Conservation (phyloP, 2,329 filamentous ascomycete species). For the Exophiala xenobiotica region DNA sequence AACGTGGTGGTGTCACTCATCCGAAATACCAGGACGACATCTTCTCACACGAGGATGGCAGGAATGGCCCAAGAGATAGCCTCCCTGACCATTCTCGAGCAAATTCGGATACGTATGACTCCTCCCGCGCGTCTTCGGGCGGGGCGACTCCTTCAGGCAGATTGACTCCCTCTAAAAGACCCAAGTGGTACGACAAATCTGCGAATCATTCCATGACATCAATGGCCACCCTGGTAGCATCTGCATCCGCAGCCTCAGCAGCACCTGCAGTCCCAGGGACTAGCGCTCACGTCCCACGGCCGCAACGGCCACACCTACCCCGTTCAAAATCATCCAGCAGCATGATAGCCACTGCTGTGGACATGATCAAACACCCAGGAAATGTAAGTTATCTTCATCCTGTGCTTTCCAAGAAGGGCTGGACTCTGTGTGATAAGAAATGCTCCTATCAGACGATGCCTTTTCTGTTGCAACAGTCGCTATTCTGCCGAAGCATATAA, state of each 20-base stretch:
- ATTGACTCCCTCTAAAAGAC: constrained; percentile 27
- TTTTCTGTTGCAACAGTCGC: neutral
- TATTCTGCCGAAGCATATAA: neutral
- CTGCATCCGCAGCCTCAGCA: constrained; percentile 16
- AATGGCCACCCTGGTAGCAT: constrained; percentile 20
- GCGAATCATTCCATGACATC: constrained; percentile 17
- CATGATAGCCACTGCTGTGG: constrained; percentile 26
- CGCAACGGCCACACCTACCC: constrained; percentile 8
- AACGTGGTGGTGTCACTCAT: constrained; percentile 10
- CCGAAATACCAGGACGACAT: constrained; percentile 16
- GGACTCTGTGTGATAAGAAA: no score
- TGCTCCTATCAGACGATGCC: no score
- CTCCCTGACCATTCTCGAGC: constrained; percentile 9
- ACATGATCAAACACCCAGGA: constrained; percentile 26
- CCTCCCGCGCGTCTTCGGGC: constrained; percentile 21
- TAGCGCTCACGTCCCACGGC: constrained; percentile 10
- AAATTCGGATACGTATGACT: constrained; percentile 9
- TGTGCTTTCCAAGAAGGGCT: no score
- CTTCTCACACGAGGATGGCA: constrained; percentile 3
- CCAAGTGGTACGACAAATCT: constrained; percentile 32
- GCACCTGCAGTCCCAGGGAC: constrained; percentile 13
- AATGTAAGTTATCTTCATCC: constrained; percentile 5
- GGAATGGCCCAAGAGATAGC: neutral
- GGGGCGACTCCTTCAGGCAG: constrained; percentile 24
- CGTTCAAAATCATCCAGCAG: constrained; percentile 14